Base-by-base conservation (phyloP, 1,139 yeast genomes). In the Debaryomyces nepalensis region DNA sequence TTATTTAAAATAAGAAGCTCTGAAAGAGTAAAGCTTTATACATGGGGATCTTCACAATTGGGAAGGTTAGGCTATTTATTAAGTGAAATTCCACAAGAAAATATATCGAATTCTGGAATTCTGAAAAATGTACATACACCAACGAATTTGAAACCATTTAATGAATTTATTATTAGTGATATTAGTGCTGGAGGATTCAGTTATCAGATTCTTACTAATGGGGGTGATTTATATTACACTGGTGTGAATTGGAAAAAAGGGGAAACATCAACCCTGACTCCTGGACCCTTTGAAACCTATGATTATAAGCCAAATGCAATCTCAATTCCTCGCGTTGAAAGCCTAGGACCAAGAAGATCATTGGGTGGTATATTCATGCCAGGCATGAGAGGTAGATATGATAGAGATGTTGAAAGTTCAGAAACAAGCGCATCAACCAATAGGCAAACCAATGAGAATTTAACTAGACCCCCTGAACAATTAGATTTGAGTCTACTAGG, bases 181-280 rank as follows among this genome's bases (percentile, higher is more conserved):
- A 65, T 85, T 2, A 69, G 78, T 12, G 82, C 85, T 5, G 85
- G 85, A 27, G 95, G 95, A 1, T 84, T 72, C 54, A 75, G 84
- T n/a, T 81, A 84, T 52, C 79, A 82, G 35, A 63, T 86, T 1
- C 61, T 85, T 36, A 75, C 84, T 0, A 68, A 71, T 33, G 59
- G 68, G 3, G 89, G 89, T 0, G 66, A 72, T 6, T 53, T 83
- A 10, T 82, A 68, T 55, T 72, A 68, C 35, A 78, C 85, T 0
- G 87, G 87, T 0, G 53, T 66, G 4, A 65, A 69, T 15, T 81
- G 81, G 71, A 71, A 70, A 42, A 74, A 73, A 9, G 71, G 51
- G 10, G 46, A 44, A 7, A 16, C 34, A 44, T 45, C 46, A 33
- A 29, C 42, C 26, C 54, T 11, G 46, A 46, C 59, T 2, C 65